Evolutionary conservation across 2,329 filamentous ascomycete genomes (phyloP).

Genomic region (Calonectria pseudoreteaudii): DNA sequence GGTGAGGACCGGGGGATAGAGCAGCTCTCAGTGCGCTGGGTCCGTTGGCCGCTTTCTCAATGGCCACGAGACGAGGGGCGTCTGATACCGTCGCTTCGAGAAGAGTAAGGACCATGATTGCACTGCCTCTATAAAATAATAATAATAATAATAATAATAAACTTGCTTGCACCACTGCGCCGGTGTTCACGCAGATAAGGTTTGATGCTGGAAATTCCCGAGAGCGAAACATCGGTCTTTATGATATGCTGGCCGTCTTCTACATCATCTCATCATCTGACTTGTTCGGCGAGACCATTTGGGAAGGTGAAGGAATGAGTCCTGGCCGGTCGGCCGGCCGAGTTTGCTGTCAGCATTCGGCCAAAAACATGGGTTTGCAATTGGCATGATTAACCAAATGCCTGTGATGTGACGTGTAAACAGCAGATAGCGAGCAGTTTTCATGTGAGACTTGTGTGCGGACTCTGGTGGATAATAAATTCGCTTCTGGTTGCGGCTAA

Average conservation of each 20-base stretch:
- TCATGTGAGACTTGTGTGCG: not conserved
- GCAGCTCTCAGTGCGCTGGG: conserved; percentile 45
- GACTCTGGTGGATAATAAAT: not conserved
- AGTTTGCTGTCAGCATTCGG: conserved; percentile 21
- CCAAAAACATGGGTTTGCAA: conserved; percentile 21
- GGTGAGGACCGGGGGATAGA: conserved; percentile 47
- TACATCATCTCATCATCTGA: not conserved
- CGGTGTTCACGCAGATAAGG: not conserved
- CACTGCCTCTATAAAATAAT: not conserved
- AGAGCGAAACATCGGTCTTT: not conserved
- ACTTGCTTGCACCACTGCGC: not conserved
- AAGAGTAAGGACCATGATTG: conserved; percentile 55
- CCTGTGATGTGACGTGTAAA: not conserved
- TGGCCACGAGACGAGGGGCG: conserved; percentile 48
- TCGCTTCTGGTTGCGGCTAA: not conserved
- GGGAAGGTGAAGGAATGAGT: conserved; percentile 24
- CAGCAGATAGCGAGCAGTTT: not conserved
- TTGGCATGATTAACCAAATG: not conserved
- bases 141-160: not conserved
- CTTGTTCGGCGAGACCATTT: conserved; percentile 36
- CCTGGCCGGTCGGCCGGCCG: conserved; percentile 17
- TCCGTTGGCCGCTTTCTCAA: conserved; percentile 53
- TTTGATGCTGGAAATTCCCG: not conserved
- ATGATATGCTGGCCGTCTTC: not conserved
- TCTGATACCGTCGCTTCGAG: conserved; percentile 50